Conservation (phyloP, 768 basidiomycete species). For the Suillus hirtellus region DNA sequence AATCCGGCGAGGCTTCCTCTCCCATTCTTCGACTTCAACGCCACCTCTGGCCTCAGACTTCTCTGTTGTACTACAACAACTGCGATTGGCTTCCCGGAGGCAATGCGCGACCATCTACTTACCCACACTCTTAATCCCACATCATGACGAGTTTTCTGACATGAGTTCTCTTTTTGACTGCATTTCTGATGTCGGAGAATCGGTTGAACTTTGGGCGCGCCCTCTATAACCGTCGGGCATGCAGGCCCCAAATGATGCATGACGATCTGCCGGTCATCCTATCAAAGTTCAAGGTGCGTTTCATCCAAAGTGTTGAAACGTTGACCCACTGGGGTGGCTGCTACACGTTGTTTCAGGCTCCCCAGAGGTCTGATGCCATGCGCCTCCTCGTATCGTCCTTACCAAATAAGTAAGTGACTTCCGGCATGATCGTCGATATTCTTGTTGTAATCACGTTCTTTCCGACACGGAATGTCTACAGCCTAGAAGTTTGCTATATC, state of each 20-base stretch:
- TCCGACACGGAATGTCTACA: neutral
- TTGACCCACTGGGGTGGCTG: neutral
- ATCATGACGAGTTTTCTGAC: neutral
- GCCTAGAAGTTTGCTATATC: neutral
- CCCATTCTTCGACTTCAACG: neutral
- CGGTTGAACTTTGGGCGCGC: neutral
- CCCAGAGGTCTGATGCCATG: neutral
- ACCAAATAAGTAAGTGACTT: neutral
- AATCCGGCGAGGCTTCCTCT: neutral
- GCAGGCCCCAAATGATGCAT: neutral
- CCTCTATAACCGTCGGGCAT: neutral
- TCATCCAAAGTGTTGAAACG: neutral
- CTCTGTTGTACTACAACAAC: neutral
- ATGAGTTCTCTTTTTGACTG: neutral
- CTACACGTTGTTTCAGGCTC: neutral
- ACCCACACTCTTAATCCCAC: neutral
- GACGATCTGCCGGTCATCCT: neutral
- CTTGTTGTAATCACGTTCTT: slow-evolving; percentile 6
- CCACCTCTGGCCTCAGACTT: neutral
- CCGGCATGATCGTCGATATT: neutral
- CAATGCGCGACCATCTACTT: neutral
- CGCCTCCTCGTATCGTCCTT: neutral
- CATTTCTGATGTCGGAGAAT: slow-evolving; percentile 2
- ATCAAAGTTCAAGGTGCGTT: slow-evolving; percentile 3
- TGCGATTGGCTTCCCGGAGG: neutral